Base-by-base conservation (phyloP, 163 green algal species). In the Trebouxiophyceae sp. region DNA sequence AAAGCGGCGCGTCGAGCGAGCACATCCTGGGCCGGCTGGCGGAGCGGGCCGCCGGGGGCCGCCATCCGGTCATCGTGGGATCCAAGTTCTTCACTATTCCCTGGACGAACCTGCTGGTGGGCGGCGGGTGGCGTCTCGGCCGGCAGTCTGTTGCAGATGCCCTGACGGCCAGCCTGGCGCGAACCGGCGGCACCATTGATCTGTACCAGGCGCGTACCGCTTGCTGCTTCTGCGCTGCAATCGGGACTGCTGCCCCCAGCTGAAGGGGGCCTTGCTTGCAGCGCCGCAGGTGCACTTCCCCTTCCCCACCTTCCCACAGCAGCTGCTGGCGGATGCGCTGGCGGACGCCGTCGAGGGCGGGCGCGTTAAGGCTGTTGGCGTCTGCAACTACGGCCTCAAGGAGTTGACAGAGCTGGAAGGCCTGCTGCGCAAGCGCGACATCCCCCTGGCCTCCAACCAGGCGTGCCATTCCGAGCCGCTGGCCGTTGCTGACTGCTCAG, bases 351-450 rank as follows among this genome's bases (percentile, higher is more conserved):
- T 73, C 27, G 64, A 76, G 23, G 7, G 55, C 16, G 67, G 73
- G n/a, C 60, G 76, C 27, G 45, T 64, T 6, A 60, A 24, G 12
- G 63, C 68, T 62, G 72, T 83, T 22, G 76, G 76, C 7, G 72
- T 83, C 26, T 80, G 72, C 76, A 83, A 83, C 62, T 83, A 83
- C 58, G 60, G 73, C 54, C 33, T 46, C 22, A 28, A 22, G 22
- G 72, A 79, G 56, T 24, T 83, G 33, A 46, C 73, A 33, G 20
- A 80, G 55, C 57, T 74, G 2, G 65, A 79, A 30, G 34, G 33
- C 7, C 47, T 76, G n/a, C 67, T 81, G 27, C 29, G 23, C 1
- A 63, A 62, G 65, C 33, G 62, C 12, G 57, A 56, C 57, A 70
- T 80, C 22, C 65, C 73, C 4, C 29, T 80, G 7, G 73, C 65